Base-by-base conservation (phyloP, 1,284 basidiomycete genomes). In the Sporisorium reilianum region DNA sequence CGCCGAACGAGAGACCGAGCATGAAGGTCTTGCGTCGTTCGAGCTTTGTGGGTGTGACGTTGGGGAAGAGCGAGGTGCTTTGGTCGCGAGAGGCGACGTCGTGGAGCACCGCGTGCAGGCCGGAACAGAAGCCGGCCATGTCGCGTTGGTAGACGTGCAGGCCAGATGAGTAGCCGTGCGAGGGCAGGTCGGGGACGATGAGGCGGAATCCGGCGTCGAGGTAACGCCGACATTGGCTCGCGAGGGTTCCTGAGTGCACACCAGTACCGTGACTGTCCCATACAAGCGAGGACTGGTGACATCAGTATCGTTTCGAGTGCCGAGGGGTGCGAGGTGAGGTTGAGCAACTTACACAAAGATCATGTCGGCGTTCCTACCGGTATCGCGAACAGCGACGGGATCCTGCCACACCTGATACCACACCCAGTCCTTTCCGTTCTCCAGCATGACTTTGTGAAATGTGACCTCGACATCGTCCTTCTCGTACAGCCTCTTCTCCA, bases 401-500 rank as follows among this genome's bases (percentile, higher is more conserved):
- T 83, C 78, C 38, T 82, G 77, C 81, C 81, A 83, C 2, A 83
- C 66, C 48, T 83, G 81, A 63, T 83, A 83, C 81, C 81, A 83
- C 11, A 78, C 75, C 66, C 74, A 82, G 75, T 82, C 79, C 53
- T 80, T 80, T 7, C 74, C 71, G 56, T 83, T 83, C 10, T 69
- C 71, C 52, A 81, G 66, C 66, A 81, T 70, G 20, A 73, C 71
- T 44, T 77, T 77, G 57, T 78, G 73, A 46, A 82, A 83, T 16
- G 67, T 64, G 41, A 80, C 60, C 5, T 72, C 75, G n/a, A 83
- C 69, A 44, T 82, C 76, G 10, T 77, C 73, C 48, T 81, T 79
- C 41, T 71, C 70, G 61, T 83, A 78, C 38, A 83, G 60, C n/a
- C 81, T 64, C 67, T 80, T 64, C 50, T 83, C 81, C 76, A 82